phyloP scores from a whole-genome alignment of 2,329 filamentous ascomycete species.

The Fusarium sp. region DNA sequence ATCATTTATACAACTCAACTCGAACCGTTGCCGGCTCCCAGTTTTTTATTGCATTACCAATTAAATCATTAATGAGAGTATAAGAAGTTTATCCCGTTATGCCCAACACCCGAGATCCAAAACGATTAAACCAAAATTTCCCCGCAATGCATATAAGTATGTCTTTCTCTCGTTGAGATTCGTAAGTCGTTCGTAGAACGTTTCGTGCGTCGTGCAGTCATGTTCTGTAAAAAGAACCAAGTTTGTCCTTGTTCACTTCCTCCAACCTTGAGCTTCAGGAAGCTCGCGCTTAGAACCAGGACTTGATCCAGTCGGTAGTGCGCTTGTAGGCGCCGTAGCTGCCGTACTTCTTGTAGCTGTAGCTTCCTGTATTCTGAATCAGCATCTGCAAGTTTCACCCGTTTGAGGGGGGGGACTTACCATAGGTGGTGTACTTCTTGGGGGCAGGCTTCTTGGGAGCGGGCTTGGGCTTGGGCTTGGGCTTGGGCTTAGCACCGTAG shows the following conservation, averaged over 20 bases:
- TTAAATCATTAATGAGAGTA: background rate
- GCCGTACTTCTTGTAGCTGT: slow-evolving; percentile 26
- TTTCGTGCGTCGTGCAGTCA: slow-evolving; percentile 9
- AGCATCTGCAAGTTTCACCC: background rate
- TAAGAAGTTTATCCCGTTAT: background rate
- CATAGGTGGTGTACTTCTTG: slow-evolving; percentile 4
- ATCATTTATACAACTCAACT: background rate
- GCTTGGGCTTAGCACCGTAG: slow-evolving; percentile 3
- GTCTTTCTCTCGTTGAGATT: slow-evolving; percentile 33
- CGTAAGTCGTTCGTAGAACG: slow-evolving; percentile 34
- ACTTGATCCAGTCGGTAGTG: slow-evolving; percentile 19
- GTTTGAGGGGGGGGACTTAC: background rate
- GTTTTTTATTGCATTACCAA: background rate
- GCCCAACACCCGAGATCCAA: background rate
- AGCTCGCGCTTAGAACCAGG: slow-evolving; percentile 18
- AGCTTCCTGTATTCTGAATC: background rate
- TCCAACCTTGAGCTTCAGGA: background rate
- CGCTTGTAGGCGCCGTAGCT: slow-evolving; percentile 35
- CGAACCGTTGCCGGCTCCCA: background rate
- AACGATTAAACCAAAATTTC: background rate
- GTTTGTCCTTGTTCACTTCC: background rate
- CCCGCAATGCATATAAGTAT: background rate
- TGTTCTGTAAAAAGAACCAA: background rate
- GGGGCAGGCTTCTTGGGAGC: slow-evolving; percentile 4
- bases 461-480: slow-evolving; percentile 3